Base-by-base conservation (phyloP, 371 early-diverging fungal genomes). In the Mycotypha africana region DNA sequence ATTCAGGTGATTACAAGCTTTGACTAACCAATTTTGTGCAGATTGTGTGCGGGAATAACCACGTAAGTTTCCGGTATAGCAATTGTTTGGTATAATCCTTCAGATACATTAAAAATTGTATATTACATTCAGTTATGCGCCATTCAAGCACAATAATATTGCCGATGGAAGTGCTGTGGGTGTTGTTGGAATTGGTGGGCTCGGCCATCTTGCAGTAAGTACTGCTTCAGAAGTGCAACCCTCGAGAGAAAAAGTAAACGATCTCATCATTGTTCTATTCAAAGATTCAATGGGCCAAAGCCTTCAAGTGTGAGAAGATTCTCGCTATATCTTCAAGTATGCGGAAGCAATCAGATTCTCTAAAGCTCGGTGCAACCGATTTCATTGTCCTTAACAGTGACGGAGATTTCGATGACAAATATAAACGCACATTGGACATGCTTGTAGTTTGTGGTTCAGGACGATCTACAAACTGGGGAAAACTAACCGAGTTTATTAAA, bases 1-100 rank as follows among this genome's bases (percentile, higher is more conserved):
- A n/a, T n/a, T n/a, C n/a, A n/a, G n/a, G n/a, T n/a, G n/a, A n/a
- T n/a, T n/a, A 28, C 12, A 28, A 28, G 8, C 6, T 12, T 8
- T 28, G 30, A 8, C 30, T 12, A 12, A 28, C 12, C 30, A 28
- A 28, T 8, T 12, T 28, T 28, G 30, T 28, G 30, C 25, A 70
- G 70, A 8, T 49, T 85, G 24, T 89, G 90, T 62, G 90, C 87
- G 22, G 88, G 89, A 35, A 56, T 81, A 33, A 88, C 90, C 8
- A 76, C 77, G n/a, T n/a, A n/a, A n/a, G n/a, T n/a, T n/a, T n/a
- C n/a, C n/a, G n/a, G n/a, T n/a, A n/a, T n/a, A n/a, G n/a, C n/a
- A n/a, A n/a, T n/a, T n/a, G n/a, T n/a, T n/a, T n/a, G n/a, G n/a
- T n/a, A n/a, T n/a, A n/a, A n/a, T n/a, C n/a, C n/a, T n/a, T n/a